Evolutionary conservation across 192 early-diverging fungal genomes (phyloP).

Genomic region (Chytriomyces sp.): DNA sequence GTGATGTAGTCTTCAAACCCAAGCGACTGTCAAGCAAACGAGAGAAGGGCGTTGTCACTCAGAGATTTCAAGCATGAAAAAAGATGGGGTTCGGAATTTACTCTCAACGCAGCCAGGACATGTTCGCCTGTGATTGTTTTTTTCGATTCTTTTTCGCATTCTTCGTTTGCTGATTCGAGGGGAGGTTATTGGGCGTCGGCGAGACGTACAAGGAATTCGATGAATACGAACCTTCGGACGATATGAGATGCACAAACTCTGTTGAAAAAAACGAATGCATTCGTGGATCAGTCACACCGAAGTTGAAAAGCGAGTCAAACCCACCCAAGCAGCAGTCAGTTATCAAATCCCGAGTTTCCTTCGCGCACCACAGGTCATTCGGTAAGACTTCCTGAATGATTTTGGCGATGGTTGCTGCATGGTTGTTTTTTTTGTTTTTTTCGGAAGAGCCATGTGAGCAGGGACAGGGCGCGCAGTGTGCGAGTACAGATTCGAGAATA

Average conservation of each 20-base stretch:
- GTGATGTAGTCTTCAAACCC: slow-evolving; percentile 91
- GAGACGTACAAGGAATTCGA: background rate
- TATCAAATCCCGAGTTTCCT: slow-evolving; percentile 92
- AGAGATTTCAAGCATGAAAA: background rate
- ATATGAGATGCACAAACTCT: slow-evolving; percentile 96
- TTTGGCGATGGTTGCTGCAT: slow-evolving; percentile 86
- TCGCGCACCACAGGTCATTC: slow-evolving; percentile 85
- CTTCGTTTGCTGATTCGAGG: slow-evolving; percentile 77
- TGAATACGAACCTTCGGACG: slow-evolving; percentile 67
- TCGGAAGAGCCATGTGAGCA: background rate
- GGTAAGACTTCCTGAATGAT: slow-evolving; percentile 97
- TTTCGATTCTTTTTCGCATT: slow-evolving; percentile 93
- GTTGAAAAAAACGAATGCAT: slow-evolving; percentile 2
- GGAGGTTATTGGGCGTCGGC: background rate
- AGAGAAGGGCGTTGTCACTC: background rate
- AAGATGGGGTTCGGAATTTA: slow-evolving; percentile 23
- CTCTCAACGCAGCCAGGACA: slow-evolving; percentile 84
- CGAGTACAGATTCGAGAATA: slow-evolving; percentile 27
- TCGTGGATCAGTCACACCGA: background rate
- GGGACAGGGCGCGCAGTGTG: background rate
- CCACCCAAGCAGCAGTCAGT: slow-evolving; percentile 94
- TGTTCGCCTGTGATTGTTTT: slow-evolving; percentile 99
- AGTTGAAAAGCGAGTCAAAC: slow-evolving; percentile 22
- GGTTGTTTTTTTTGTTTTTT: background rate
- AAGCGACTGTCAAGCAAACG: slow-evolving; percentile 56